phyloP scores from a whole-genome alignment of 1,139 yeast species.

The Suhomyces bribrorum region DNA sequence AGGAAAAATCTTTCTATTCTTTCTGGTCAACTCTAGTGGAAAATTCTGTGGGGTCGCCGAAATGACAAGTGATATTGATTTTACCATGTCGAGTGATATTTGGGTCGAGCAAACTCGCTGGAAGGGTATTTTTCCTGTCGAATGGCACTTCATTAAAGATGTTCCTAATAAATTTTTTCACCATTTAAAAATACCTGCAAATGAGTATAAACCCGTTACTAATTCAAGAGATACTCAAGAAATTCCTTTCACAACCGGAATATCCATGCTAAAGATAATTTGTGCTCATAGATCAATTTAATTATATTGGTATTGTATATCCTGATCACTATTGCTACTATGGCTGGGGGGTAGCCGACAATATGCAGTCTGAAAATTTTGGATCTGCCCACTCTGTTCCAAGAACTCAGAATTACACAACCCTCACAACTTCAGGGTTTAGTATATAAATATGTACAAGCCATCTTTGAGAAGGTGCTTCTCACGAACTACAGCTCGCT shows the following conservation, averaged over 20 bases:
- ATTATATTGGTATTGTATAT: background rate
- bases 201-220: constrained; percentile 55
- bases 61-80: constrained; percentile 46
- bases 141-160: constrained; percentile 54
- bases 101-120: constrained; percentile 53
- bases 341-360: no score
- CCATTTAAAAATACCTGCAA: constrained; percentile 43
- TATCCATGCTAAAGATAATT: constrained; percentile 50
- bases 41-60: constrained; percentile 65
- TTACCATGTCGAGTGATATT: constrained; percentile 37
- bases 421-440: no score
- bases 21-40: constrained; percentile 62
- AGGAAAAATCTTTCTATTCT: constrained; percentile 48
- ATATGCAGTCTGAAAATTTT: background rate
- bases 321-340: no score
- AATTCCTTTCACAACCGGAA: constrained; percentile 44
- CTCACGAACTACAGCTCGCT: background rate
- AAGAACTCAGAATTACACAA: background rate
- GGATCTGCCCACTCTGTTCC: background rate
- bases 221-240: constrained; percentile 66
- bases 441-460: no score
- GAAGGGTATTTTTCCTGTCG: constrained; percentile 54
- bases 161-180: constrained; percentile 50
- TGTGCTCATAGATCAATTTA: constrained; percentile 9
- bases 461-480: constrained; percentile 2